These are phyloP conservation scores for Pseudogymnoascus sp. DNA, from an alignment of 2,329 filamentous ascomycete species.

Conservation along the genomic window DNA sequence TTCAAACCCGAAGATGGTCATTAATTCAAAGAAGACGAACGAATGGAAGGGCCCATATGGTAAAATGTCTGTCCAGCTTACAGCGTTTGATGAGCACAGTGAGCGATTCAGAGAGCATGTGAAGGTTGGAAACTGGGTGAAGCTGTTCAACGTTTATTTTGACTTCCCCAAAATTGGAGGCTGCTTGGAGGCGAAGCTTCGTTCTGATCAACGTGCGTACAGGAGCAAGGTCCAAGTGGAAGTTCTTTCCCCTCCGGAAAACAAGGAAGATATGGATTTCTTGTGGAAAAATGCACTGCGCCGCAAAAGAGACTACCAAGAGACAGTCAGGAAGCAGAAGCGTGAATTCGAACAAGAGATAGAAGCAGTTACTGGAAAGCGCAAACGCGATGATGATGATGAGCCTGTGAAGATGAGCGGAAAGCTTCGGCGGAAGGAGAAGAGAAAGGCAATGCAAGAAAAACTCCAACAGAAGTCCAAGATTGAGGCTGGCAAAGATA, in stretches of 20 bases:
- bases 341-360: constrained; percentile 30
- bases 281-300: constrained; percentile 49
- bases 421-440: constrained; percentile 23
- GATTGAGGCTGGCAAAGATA: background rate
- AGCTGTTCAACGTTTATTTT: constrained; percentile 63
- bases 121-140: constrained; percentile 51
- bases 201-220: constrained; percentile 44
- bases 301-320: constrained; percentile 55
- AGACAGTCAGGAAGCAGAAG: constrained; percentile 32
- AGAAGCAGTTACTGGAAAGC: constrained; percentile 25
- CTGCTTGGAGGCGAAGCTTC: constrained; percentile 64
- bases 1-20: constrained; percentile 23
- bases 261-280: constrained; percentile 32
- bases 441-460: constrained; percentile 20
- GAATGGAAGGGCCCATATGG: constrained; percentile 71
- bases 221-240: constrained; percentile 50
- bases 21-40: constrained; percentile 15
- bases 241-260: constrained; percentile 33
- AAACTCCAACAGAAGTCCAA: constrained; percentile 8
- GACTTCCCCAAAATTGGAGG: constrained; percentile 43
- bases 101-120: constrained; percentile 47
- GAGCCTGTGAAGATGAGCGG: constrained; percentile 15
- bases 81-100: constrained; percentile 61
- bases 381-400: constrained; percentile 17
- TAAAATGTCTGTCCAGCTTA: constrained; percentile 61